A percentile compares a stretch with the other conserved stretches of the same genome.
Conservation (phyloP, 2,329 filamentous ascomycete species). For the Fusarium sp. region DNA sequence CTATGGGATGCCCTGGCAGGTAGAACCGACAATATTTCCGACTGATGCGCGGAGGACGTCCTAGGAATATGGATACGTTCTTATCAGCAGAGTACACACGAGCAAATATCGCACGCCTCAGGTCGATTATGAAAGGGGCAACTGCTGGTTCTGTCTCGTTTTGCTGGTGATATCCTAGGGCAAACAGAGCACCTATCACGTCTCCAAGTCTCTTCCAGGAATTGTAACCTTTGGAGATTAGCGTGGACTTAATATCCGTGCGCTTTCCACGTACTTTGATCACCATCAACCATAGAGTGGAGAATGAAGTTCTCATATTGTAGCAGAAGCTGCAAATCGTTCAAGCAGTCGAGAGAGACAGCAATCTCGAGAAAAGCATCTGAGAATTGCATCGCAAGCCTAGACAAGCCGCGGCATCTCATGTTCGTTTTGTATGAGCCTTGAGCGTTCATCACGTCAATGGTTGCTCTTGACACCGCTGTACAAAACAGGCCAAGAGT, state of each 20-base stretch:
- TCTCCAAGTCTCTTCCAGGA: slow-evolving; percentile 62
- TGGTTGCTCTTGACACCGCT: slow-evolving; percentile 38
- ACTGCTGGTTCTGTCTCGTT: slow-evolving; percentile 27
- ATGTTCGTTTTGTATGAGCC: slow-evolving; percentile 26
- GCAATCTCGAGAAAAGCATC: slow-evolving; percentile 42
- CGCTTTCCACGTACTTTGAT: slow-evolving; percentile 52
- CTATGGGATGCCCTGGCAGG: slow-evolving; percentile 8
- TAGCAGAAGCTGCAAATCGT: slow-evolving; percentile 58
- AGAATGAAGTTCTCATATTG: slow-evolving; percentile 62
- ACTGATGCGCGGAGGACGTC: slow-evolving; percentile 60
- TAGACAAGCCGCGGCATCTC: slow-evolving; percentile 24
- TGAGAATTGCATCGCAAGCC: slow-evolving; percentile 31
- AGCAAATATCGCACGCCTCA: slow-evolving; percentile 55
- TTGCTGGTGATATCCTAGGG: slow-evolving; percentile 60
- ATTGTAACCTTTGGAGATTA: slow-evolving; percentile 52
- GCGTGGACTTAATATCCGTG: too few species aligned
- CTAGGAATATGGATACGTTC: slow-evolving; percentile 61
- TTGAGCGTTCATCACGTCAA: slow-evolving; percentile 20
- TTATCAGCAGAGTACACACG: slow-evolving; percentile 60
- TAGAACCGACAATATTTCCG: slow-evolving; percentile 55
- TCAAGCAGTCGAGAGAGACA: slow-evolving; percentile 49
- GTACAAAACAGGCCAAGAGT: slow-evolving; percentile 41
- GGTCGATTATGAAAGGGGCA: slow-evolving; percentile 55
- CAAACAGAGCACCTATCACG: slow-evolving; percentile 58
- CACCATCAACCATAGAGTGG: slow-evolving; percentile 57